A percentile compares a stretch with the other conserved stretches of the same genome.
These are phyloP conservation scores for Wickerhamomyces bovis DNA, from an alignment of 805 yeast genomes.

Conservation along the genomic window DNA sequence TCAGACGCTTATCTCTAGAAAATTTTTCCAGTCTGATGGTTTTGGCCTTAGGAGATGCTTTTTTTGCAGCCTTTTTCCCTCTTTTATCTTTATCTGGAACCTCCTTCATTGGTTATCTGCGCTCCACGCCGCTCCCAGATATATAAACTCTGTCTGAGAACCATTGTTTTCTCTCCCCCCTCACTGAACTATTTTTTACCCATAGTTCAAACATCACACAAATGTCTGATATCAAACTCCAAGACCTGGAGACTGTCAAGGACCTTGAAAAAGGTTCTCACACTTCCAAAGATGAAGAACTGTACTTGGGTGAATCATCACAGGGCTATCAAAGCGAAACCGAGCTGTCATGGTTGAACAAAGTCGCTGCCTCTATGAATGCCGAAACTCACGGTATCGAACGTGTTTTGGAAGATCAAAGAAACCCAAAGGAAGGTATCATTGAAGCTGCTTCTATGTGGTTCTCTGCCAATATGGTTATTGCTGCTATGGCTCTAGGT, in stretches of 20 bases:
- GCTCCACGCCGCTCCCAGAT: not conserved
- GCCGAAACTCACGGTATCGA: slow-evolving; percentile 76
- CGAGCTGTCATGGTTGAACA: slow-evolving; percentile 15
- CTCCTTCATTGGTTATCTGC: not conserved
- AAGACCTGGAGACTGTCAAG: no score
- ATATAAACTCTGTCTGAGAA: not conserved
- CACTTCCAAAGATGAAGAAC: slow-evolving; percentile 11
- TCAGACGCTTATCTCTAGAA: not conserved
- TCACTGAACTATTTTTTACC: not conserved
- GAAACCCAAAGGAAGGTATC: slow-evolving; percentile 51
- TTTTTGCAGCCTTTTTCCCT: not conserved
- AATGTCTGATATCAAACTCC: slow-evolving; percentile 13
- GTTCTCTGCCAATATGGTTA: slow-evolving; percentile 84
- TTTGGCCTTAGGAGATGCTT: not conserved
- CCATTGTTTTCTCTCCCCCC: not conserved
- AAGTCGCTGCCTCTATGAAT: slow-evolving; percentile 22
- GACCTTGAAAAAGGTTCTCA: slow-evolving; percentile 18
- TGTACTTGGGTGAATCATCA: slow-evolving; percentile 17
- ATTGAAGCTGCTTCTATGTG: slow-evolving; percentile 79
- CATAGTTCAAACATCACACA: not conserved
- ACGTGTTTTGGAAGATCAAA: slow-evolving; percentile 70
- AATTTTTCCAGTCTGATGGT: not conserved
- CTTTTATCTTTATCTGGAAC: not conserved
- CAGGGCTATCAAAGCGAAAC: slow-evolving; percentile 15
- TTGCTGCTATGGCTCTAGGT: slow-evolving; percentile 77